Conservation (phyloP, 164 flowering plant genomes). For the Berberis thunbergii region DNA sequence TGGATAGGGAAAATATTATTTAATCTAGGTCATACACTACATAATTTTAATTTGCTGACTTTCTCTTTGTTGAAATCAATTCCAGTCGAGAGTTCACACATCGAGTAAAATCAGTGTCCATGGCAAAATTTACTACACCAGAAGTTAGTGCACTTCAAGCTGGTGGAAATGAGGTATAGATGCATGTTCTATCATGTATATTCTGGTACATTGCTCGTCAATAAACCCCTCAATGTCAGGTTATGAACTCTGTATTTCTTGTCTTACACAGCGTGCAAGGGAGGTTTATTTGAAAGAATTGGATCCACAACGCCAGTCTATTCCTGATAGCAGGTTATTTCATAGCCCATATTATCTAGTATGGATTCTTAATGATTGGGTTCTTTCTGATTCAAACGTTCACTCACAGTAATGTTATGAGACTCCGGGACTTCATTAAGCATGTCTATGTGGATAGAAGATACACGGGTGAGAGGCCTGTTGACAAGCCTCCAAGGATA, state of each 20-base stretch:
- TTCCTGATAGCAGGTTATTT: conserved; percentile 78
- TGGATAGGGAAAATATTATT: neutral
- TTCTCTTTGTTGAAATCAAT: neutral
- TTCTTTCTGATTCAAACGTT: conserved; percentile 15
- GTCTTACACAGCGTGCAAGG: conserved; percentile 56
- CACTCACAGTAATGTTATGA: conserved; percentile 65
- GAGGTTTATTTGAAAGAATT: conserved; percentile 76
- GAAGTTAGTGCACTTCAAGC: conserved; percentile 87
- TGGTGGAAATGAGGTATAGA: conserved; percentile 88
- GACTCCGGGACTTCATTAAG: conserved; percentile 84
- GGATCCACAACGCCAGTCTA: conserved; percentile 69
- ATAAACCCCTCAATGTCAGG: neutral
- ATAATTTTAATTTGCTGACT: conserved; percentile 1
- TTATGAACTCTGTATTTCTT: neutral
- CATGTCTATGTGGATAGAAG: conserved; percentile 92
- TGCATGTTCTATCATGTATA: neutral
- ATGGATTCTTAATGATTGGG: neutral
- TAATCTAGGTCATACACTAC: neutral
- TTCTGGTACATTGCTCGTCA: neutral
- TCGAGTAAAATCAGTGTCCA: conserved; percentile 90
- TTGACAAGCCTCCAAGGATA: conserved; percentile 65
- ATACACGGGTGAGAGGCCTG: conserved; percentile 69
- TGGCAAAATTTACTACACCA: conserved; percentile 94
- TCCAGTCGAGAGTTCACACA: conserved; percentile 96
- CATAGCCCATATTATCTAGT: neutral